Evolutionary conservation across 2,329 filamentous ascomycete genomes (phyloP), one percentile per base, ranked within the genome.

Genomic region (Cercospora nicotianae): DNA sequence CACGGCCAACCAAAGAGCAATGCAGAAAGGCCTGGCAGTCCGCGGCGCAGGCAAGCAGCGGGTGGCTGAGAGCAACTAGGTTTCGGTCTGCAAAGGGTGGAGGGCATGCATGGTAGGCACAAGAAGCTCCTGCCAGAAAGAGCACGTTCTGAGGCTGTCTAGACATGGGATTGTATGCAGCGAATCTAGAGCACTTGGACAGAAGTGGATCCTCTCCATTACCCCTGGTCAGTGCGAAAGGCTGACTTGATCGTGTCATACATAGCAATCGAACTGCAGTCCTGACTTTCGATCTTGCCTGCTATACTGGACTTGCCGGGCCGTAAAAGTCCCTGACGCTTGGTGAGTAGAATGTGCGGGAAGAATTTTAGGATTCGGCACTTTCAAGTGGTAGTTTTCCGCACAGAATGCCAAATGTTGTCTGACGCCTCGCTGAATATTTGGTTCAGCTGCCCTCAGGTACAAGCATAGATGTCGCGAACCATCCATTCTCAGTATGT

Each of bases 11-110:
- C 65, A 67, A 53, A 60, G 60, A 67, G 60, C 26, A 58, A 8
- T 45, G 65, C 65, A 64, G 65, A 39, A 64, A 18, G 3, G 53
- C 45, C 65, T 62, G 30, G 16, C 31, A 60, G 65, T 57, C 65
- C 65, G 65, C 65, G 65, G 65, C 61, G 55, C 53, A 33, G 26
- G 60, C 18, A 57, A 45, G 39, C 48, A 67, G 60, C 55, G 57
- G 61, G 53, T 59, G 65, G 30, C 26, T 36, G 26, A 33, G 61
- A 55, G 60, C 36, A 59, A 36, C 61, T 58, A 64, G 57, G 65
- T 67, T 64, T 64, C 61, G 45, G 31, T 61, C 33, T 48, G 59
- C 59, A 61, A n/a, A 36, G 23, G 18, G 31, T 61, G 59, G 36
- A 36, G 30, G 59, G n/a, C 36, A 3, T 28, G 26, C 23, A 28